Evolutionary conservation across 1,139 yeast genomes (phyloP), one percentile per base, ranked within the genome.

Genomic region (Magnusiomyces tetraspermus): DNA sequence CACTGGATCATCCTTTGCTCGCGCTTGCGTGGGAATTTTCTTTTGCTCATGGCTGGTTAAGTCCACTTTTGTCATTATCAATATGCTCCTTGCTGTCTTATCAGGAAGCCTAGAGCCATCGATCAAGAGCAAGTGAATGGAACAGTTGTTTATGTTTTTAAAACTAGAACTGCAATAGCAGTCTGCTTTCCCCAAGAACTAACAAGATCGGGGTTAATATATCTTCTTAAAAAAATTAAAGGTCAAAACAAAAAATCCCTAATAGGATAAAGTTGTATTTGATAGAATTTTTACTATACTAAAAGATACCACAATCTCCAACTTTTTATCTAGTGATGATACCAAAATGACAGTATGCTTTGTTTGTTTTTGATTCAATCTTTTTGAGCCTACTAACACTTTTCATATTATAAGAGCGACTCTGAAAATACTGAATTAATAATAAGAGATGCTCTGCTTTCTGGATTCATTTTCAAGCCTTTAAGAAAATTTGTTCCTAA

Each of bases 41-140:
- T 67, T 90, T 44, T 78, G 88, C 48, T 70, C 76, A 0, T 92
- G 98, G 98, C 88, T 90, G 62, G 75, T 87, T 50, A 71, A 89
- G 50, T 84, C 97, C 5, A 87, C 87, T 67, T 82, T 85, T 67
- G 78, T 92, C 45, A 72, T 90, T 13, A 70, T 90, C 69, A 89
- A 87, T 65, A 79, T 90, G 76, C 92, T 90, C 79, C 85, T 92
- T 75, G 97, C 96, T 53, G 85, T 90, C 42, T 88, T 90, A 61
- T 88, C 95, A 0, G 82, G 82, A 58, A 83, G 92, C 52, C 78
- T 92, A 64, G 88, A 83, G 54, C 82, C 85, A 0, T 76, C 86
- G 0, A 94, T 86, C 53, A 77, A 75, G 38, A 84, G 80, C 23
- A 88, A 88, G 66, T 75, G 92, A 49, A 77, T 76, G 51, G 78